Conservation (phyloP, 106 monocot genomes). For the Chionographis japonica region DNA sequence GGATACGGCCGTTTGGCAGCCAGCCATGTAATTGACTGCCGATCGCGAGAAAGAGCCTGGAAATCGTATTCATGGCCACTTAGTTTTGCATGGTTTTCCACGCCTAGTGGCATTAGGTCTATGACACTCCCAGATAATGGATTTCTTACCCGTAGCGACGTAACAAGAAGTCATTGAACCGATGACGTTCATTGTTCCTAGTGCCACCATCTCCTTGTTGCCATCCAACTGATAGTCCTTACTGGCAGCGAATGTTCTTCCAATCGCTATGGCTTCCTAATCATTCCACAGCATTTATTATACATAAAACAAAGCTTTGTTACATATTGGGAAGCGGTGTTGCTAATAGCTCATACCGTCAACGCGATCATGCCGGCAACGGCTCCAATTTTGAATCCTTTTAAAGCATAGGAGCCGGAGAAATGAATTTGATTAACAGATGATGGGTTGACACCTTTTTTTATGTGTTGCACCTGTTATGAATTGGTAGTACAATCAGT, state of each 20-base stretch:
- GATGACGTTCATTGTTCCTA: constrained; percentile 73
- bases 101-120: no score
- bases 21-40: constrained; percentile 92
- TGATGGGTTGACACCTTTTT: constrained; percentile 76
- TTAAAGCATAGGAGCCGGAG: constrained; percentile 38
- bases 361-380: constrained; percentile 70
- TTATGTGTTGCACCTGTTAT: constrained; percentile 53
- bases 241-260: constrained; percentile 73
- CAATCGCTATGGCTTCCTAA: constrained; percentile 83
- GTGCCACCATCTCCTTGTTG: constrained; percentile 83
- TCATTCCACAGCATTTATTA: not conserved
- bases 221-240: constrained; percentile 82
- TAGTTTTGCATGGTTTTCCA: no score
- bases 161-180: constrained; percentile 85
- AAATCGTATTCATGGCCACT: not conserved
- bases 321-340: no score
- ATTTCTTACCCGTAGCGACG: constrained; percentile 56
- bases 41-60: constrained; percentile 88
- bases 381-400: constrained; percentile 67
- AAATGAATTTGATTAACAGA: constrained; percentile 59
- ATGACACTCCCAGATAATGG: no score
- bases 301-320: no score
- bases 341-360: constrained; percentile 37
- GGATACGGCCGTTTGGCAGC: constrained; percentile 65
- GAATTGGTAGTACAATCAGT: not conserved